Evolutionary conservation across 2,329 filamentous ascomycete species (phyloP), one percentile per base, ranked within the genome.

Genomic region (Ophiostoma sp.): DNA sequence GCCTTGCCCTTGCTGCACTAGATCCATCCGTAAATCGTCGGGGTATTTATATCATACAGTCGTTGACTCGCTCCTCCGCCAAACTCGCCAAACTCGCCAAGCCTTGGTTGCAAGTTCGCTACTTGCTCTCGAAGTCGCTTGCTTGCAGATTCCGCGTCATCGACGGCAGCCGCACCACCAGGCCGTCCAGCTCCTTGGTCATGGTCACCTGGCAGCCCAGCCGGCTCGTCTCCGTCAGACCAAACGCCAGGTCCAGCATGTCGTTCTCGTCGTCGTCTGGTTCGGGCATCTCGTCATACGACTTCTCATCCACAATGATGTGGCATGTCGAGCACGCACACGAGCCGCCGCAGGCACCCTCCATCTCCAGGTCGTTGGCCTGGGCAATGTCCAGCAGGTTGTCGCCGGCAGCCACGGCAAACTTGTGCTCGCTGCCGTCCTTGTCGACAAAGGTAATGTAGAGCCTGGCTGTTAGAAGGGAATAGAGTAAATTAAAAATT

Each of bases 91-190:
- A 31, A 31, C 27, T 31, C 27, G 27, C 31, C 11, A 7, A 3
- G 1, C 27, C 13, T 17, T 62, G 27, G 52, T 57, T 57, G 33
- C 60, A 20, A 35, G 31, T 17, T 44, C 13, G 5, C 11, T 35
- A 35, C 62, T 65, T 65, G 62, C 62, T 67, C 23, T 44, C 65
- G 23, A 67, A 76, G 99, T 99, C 95, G 79, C 92, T 96, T 17
- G 93, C 92, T 81, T 99, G 95, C 80, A 99, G 77, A 78, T 99
- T 99, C 79, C 95, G 86, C 74, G 95, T 98, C 93, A 97, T 97
- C 52, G 88, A 89, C 15, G 95, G 95, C 76, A 99, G 81, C 79
- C 87, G 91, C 41, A 99, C 93, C 65, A 88, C 87, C 76, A 99
- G 74, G 0, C 95, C 95, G 78, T 98, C 91, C 73, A 98, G 80